Evolutionary conservation across 371 early-diverging fungal genomes (phyloP), one percentile per base, ranked within the genome.

Genomic region (Chytridiales sp.): DNA sequence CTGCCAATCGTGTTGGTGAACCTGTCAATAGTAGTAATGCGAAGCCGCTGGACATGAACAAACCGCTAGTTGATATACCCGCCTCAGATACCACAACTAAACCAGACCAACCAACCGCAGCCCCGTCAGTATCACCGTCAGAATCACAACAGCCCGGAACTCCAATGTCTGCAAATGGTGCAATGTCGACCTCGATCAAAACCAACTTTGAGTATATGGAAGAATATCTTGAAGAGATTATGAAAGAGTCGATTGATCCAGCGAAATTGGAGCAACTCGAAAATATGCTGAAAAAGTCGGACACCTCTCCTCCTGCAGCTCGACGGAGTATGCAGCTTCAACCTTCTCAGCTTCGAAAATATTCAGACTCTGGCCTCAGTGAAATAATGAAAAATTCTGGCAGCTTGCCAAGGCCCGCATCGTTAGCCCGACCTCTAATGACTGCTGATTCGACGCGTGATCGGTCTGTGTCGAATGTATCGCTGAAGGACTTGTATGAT

Each of bases 151-250:
- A n/a, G n/a, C n/a, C n/a, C n/a, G n/a, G n/a, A n/a, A 29, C 60
- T 24, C 22, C 43, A 13, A 42, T 26, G 26, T 8, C 27, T 17
- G 17, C 55, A n/a, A 22, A 11, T 58, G 11, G 19, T 11, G 22
- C 46, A 15, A 49, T 4, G 53, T 24, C 53, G 3, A 50, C 35
- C 41, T 44, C 59, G 24, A 40, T 61, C 38, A 49, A 49, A 39
- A 31, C 46, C 19, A 66, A 63, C 43, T 63, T 69, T 49, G 68
- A 61, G 34, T 56, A 38, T 3, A 73, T 73, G 74, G 74, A 69
- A 35, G 58, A 70, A 35, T 67, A 70, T 35, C 58, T 73, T 1
- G 65, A 73, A 31, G 74, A 73, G 48, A 70, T 68, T 17, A 36
- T 73, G 38, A 64, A 52, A 41, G 69, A 67, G 22, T 19, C 30